phyloP scores from a whole-genome alignment of 495 filamentous ascomycete genomes.

The Penicillium antarcticum region DNA sequence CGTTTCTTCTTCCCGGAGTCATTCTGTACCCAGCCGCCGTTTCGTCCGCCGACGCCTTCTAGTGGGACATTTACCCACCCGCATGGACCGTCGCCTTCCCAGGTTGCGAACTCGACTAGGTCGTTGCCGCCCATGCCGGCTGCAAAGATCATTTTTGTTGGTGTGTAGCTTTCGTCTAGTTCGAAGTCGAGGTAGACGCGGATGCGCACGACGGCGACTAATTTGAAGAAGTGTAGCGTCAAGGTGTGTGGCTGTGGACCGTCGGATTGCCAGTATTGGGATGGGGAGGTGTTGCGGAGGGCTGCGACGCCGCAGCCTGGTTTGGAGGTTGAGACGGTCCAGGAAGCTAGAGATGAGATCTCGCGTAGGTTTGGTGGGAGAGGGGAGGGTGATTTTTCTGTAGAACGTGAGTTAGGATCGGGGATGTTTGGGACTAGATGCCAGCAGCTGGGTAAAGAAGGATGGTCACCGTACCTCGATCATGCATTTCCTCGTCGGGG shows the following conservation, averaged over 20 bases:
- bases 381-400: conserved; percentile 37
- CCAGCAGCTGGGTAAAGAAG: background rate
- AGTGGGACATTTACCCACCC: conserved; percentile 89
- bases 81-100: conserved; percentile 71
- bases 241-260: conserved; percentile 94
- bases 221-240: conserved; percentile 91
- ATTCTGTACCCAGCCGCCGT: conserved; percentile 35
- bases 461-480: conserved; percentile 27
- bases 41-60: conserved; percentile 56
- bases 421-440: background rate
- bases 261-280: conserved; percentile 94
- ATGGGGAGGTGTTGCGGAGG: conserved; percentile 73
- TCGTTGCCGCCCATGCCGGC: conserved; percentile 88
- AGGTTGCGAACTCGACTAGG: conserved; percentile 74
- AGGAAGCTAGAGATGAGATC: conserved; percentile 90
- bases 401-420: background rate
- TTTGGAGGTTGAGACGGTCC: conserved; percentile 88
- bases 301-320: conserved; percentile 86
- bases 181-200: conserved; percentile 88
- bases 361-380: conserved; percentile 64
- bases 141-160: conserved; percentile 80
- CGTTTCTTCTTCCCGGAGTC: conserved; percentile 4
- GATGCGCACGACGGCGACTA: conserved; percentile 78
- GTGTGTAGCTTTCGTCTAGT: conserved; percentile 94
- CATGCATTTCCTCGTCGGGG: conserved; percentile 39